Conservation (phyloP, 2,329 filamentous ascomycete species). For the Penicillium sp. region DNA sequence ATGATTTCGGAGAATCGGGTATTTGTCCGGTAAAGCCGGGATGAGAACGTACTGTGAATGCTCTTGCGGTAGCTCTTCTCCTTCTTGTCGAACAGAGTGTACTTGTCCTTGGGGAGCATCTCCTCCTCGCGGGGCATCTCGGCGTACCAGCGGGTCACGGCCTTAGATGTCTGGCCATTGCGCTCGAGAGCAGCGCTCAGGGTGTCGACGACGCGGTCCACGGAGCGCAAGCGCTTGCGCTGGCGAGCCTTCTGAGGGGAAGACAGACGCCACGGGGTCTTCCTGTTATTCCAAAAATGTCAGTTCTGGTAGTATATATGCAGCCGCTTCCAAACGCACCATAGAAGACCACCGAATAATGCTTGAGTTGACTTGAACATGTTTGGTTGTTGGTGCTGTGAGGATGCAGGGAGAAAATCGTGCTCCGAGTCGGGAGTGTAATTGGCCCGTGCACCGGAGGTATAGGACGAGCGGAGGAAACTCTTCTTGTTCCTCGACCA, state of each 20-base stretch:
- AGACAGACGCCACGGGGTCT: slow-evolving; percentile 95
- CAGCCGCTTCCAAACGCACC: slow-evolving; percentile 54
- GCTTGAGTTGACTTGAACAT: slow-evolving; percentile 86
- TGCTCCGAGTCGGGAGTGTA: slow-evolving; percentile 24
- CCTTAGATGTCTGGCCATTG: slow-evolving; percentile 68
- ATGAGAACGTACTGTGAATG: slow-evolving; percentile 80
- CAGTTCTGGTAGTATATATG: slow-evolving; percentile 13
- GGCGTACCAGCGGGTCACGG: slow-evolving; percentile 85
- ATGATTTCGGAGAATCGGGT: neutral
- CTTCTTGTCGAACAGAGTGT: slow-evolving; percentile 96
- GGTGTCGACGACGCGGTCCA: slow-evolving; percentile 84
- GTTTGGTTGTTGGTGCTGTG: slow-evolving; percentile 30
- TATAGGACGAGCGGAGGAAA: neutral
- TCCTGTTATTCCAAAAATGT: slow-evolving; percentile 59
- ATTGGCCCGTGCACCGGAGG: slow-evolving; percentile 22
- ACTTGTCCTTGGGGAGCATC: slow-evolving; percentile 96
- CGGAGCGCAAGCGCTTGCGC: slow-evolving; percentile 75
- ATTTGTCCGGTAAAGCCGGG: neutral
- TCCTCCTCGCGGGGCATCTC: slow-evolving; percentile 96
- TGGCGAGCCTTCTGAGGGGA: slow-evolving; percentile 87
- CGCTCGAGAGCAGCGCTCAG: slow-evolving; percentile 76
- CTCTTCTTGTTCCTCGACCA: neutral
- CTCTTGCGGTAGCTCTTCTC: slow-evolving; percentile 95
- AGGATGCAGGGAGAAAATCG: slow-evolving; percentile 23
- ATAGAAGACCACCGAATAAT: slow-evolving; percentile 78